Evolutionary conservation across 1,139 yeast genomes (phyloP).

Genomic region (Arxiozyma slooffiae): DNA sequence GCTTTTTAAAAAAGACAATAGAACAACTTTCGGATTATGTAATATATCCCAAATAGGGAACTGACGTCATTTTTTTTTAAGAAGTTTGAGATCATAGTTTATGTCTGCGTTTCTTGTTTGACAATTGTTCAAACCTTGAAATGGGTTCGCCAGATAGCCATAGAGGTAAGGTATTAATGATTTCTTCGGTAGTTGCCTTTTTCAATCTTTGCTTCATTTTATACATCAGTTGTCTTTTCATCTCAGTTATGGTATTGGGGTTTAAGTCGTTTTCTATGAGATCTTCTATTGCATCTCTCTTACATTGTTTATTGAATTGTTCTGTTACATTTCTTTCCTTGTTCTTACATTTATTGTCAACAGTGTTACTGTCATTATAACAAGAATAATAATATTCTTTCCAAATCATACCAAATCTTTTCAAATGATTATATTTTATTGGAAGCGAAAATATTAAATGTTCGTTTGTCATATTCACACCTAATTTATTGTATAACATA

Average conservation of each 20-base stretch:
- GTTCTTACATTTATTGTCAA: no score
- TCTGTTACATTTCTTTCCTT: constrained; percentile 33
- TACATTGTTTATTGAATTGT: constrained; percentile 50
- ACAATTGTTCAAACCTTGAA: constrained; percentile 48
- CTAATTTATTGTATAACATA: constrained; percentile 62
- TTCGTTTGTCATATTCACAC: constrained; percentile 66
- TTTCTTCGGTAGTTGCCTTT: constrained; percentile 55
- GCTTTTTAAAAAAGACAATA: no score
- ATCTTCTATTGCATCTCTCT: constrained; percentile 37
- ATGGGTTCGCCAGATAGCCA: constrained; percentile 75
- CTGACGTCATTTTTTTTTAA: no score
- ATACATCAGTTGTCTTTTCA: constrained; percentile 48
- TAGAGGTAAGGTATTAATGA: constrained; percentile 53
- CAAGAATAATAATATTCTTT: background rate
- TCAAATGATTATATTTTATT: background rate
- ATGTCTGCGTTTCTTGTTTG: constrained; percentile 41
- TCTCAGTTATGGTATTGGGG: constrained; percentile 32
- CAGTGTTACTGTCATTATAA: no score
- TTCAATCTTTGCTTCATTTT: constrained; percentile 31
- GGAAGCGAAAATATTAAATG: constrained; percentile 44
- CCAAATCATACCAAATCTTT: background rate
- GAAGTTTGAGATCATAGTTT: constrained; percentile 62
- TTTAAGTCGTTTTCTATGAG: background rate
- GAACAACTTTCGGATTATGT: no score
- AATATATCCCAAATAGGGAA: no score